These are phyloP conservation scores for Chenopodium quinoa DNA, from an alignment of 148 eudicot genomes.

Conservation along the genomic window DNA sequence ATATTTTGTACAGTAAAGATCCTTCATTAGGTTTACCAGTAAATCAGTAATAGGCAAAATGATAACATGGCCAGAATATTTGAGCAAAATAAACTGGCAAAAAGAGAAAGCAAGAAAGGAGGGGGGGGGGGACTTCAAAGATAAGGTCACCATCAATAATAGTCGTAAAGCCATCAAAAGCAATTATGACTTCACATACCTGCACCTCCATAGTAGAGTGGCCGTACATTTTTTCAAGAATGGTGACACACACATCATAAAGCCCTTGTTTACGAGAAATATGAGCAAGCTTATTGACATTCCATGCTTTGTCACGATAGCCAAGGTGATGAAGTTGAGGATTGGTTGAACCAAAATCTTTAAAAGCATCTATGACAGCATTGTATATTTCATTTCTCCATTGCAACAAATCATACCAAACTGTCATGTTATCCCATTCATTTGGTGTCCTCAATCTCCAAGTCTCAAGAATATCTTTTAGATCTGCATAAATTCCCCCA, in stretches of 20 bases:
- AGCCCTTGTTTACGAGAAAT: conserved; percentile 93
- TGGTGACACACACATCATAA: conserved; percentile 86
- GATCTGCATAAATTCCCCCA: conserved; percentile 79
- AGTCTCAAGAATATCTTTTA: conserved; percentile 98
- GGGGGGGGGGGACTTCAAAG: background rate
- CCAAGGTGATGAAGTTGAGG: conserved; percentile 96
- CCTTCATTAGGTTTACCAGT: background rate
- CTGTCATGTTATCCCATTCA: conserved; percentile 96
- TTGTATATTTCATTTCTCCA: conserved; percentile 99
- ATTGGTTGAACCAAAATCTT: conserved; percentile 71
- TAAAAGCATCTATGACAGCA: conserved; percentile 89
- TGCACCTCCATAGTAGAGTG: conserved; percentile 99
- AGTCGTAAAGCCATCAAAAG: background rate
- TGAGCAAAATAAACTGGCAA: background rate
- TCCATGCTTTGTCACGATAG: conserved; percentile 98
- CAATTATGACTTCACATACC: conserved; percentile 42
- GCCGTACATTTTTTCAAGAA: conserved; percentile 97
- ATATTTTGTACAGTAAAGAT: background rate
- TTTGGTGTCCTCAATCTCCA: conserved; percentile 98
- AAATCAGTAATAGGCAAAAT: background rate
- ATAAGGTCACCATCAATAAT: background rate
- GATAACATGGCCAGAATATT: background rate
- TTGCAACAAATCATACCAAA: conserved; percentile 96
- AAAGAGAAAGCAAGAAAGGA: background rate
- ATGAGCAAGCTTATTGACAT: conserved; percentile 94